Percentiles rank a stretch among this genome's conserved stretches.
Evolutionary conservation across 176 grass and related monocot genomes (phyloP).

Genomic region (Lolium perenne): DNA sequence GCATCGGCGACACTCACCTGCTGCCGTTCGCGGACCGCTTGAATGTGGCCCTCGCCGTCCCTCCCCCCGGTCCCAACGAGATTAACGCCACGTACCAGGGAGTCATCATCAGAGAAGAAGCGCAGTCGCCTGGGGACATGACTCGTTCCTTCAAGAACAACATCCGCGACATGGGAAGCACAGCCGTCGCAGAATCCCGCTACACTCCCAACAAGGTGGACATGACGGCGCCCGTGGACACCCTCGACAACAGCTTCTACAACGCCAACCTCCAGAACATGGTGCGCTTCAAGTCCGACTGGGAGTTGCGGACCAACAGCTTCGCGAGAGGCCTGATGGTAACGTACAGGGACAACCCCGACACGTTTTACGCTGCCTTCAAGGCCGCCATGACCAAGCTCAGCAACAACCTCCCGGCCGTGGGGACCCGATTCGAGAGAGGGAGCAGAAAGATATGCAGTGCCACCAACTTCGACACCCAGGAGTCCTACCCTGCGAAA

Average conservation of each 20-base stretch:
- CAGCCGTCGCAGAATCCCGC: too few relatives aligned
- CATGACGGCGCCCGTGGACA: background rate
- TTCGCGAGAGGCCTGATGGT: background rate
- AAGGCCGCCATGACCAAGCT: background rate
- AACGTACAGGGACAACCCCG: background rate
- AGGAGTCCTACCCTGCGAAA: background rate
- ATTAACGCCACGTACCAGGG: too few relatives aligned
- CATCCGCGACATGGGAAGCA: background rate
- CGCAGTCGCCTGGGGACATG: too few relatives aligned
- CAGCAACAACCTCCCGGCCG: background rate
- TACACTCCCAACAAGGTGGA: background rate
- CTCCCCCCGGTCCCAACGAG: too few relatives aligned
- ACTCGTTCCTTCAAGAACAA: too few relatives aligned
- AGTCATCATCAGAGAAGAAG: too few relatives aligned
- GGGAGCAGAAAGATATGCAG: background rate
- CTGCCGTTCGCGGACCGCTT: too few relatives aligned
- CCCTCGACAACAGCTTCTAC: conserved; percentile 42
- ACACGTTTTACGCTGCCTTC: background rate
- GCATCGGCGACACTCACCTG: background rate
- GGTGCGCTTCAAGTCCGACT: conserved; percentile 46
- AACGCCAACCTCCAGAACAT: background rate
- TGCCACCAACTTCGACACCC: background rate
- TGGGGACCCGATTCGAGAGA: background rate
- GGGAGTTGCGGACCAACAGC: background rate
- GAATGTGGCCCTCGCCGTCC: too few relatives aligned